Evolutionary conservation across 2,329 filamentous ascomycete genomes (phyloP).

Genomic region (Colletotrichum liriopes): DNA sequence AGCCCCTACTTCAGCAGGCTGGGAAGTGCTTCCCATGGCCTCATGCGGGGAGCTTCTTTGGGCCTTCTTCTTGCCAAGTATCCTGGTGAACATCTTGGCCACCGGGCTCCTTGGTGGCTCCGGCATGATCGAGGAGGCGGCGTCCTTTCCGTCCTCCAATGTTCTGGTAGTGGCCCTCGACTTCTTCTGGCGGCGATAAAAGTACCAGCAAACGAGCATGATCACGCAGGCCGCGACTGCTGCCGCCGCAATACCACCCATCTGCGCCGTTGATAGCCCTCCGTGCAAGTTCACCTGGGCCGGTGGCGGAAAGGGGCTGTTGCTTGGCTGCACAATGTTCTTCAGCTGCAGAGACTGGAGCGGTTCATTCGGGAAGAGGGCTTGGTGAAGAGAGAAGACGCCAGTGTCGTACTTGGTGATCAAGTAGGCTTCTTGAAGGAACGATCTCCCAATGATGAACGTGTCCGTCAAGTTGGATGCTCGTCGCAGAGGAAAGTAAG

Average conservation of each 20-base stretch:
- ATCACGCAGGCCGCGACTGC: slow-evolving; percentile 52
- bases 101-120: slow-evolving; percentile 55
- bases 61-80: slow-evolving; percentile 56
- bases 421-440: slow-evolving; percentile 79
- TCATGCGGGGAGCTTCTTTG: slow-evolving; percentile 47
- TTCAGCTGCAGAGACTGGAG: slow-evolving; percentile 58
- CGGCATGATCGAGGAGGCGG: slow-evolving; percentile 52
- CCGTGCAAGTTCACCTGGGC: slow-evolving; percentile 30
- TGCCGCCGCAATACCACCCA: slow-evolving; percentile 64
- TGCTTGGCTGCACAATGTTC: slow-evolving; percentile 58
- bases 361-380: slow-evolving; percentile 64
- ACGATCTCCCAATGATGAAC: slow-evolving; percentile 76
- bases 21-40: slow-evolving; percentile 50
- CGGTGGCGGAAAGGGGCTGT: slow-evolving; percentile 62
- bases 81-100: slow-evolving; percentile 60
- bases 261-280: slow-evolving; percentile 58
- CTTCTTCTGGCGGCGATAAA: slow-evolving; percentile 55
- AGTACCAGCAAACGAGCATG: slow-evolving; percentile 50
- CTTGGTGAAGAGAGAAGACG: slow-evolving; percentile 70
- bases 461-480: slow-evolving; percentile 61
- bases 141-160: slow-evolving; percentile 55
- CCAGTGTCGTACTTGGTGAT: slow-evolving; percentile 70
- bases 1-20: slow-evolving; percentile 58
- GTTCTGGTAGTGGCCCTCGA: slow-evolving; percentile 43
- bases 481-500: slow-evolving; percentile 78